A percentile compares a stretch with the other conserved stretches of the same genome.
phyloP scores from a whole-genome alignment of 2,329 filamentous ascomycete genomes.

The Monosporascus cannonballus region DNA sequence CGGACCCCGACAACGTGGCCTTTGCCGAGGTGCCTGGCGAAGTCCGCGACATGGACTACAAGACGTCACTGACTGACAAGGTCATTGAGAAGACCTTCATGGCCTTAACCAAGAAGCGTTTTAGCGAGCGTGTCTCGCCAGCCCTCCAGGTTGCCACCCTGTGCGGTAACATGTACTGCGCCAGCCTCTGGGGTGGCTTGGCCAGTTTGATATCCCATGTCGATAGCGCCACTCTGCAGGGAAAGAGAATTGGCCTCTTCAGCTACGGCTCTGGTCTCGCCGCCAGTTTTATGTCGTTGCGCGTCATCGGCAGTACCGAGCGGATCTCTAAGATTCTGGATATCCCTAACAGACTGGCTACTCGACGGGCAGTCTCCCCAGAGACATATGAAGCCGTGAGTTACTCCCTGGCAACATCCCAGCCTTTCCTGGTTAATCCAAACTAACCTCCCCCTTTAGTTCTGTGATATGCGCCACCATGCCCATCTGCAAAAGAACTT shows the following conservation, averaged over 20 bases:
- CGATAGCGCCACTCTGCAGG: constrained; percentile 55
- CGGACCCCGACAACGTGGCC: constrained; percentile 57
- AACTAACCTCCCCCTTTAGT: constrained; percentile 38
- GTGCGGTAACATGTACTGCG: constrained; percentile 65
- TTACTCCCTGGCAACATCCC: constrained; percentile 9
- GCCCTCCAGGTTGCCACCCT: constrained; percentile 71
- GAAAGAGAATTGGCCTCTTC: constrained; percentile 71
- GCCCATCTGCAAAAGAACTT: constrained; percentile 79
- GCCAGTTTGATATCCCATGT: constrained; percentile 62
- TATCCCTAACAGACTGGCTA: constrained; percentile 61
- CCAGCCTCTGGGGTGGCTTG: constrained; percentile 71
- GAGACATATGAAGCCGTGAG: constrained; percentile 69
- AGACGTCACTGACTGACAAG: constrained; percentile 75
- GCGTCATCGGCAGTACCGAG: constrained; percentile 64
- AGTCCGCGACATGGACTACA: constrained; percentile 71
- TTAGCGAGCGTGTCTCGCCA: constrained; percentile 69
- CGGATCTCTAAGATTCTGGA: constrained; percentile 62
- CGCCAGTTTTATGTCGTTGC: constrained; percentile 67
- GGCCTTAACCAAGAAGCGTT: constrained; percentile 76
- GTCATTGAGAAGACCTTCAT: constrained; percentile 83
- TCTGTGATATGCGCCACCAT: constrained; percentile 76
- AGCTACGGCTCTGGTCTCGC: constrained; percentile 74
- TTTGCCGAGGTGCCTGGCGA: constrained; percentile 74
- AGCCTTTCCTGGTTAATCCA: not conserved
- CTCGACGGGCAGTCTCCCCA: constrained; percentile 60